A percentile compares a stretch with the other conserved stretches of the same genome.
Conservation (phyloP, 768 basidiomycete genomes). For the Boletus fagicola region DNA sequence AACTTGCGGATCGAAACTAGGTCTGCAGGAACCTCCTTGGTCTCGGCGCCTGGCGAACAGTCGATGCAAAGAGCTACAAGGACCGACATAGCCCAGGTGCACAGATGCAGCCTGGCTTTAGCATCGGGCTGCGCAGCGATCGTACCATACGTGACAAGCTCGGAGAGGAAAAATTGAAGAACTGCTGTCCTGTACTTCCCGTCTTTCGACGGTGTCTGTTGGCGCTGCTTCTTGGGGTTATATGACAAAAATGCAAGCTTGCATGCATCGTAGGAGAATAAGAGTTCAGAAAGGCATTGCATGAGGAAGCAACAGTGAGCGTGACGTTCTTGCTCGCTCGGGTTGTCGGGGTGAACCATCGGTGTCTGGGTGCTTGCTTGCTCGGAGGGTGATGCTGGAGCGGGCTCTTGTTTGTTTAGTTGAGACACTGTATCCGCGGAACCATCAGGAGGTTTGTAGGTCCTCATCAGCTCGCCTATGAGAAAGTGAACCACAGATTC, state of each 20-base stretch:
- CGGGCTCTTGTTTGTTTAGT: slow-evolving; percentile 14
- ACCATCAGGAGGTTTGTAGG: slow-evolving; percentile 48
- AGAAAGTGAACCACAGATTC: slow-evolving; percentile 70
- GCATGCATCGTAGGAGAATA: slow-evolving; percentile 91
- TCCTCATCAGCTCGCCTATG: slow-evolving; percentile 64
- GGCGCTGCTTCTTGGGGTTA: slow-evolving; percentile 57
- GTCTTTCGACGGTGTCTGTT: slow-evolving; percentile 64
- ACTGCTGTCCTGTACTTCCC: slow-evolving; percentile 63
- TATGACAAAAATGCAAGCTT: slow-evolving; percentile 85
- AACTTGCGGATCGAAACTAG: slow-evolving; percentile 89
- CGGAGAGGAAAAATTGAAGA: slow-evolving; percentile 77
- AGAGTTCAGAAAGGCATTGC: slow-evolving; percentile 87
- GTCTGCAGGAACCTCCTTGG: slow-evolving; percentile 76
- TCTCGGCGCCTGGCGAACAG: slow-evolving; percentile 57
- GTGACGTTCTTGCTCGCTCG: slow-evolving; percentile 31
- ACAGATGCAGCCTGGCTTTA: slow-evolving; percentile 58
- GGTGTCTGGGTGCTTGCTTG: slow-evolving; percentile 20
- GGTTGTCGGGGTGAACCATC: slow-evolving; percentile 7
- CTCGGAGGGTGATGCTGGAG: slow-evolving; percentile 7
- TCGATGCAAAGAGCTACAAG: slow-evolving; percentile 94
- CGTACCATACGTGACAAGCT: slow-evolving; percentile 76
- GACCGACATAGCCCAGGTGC: slow-evolving; percentile 87
- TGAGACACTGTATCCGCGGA: slow-evolving; percentile 19
- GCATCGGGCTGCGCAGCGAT: slow-evolving; percentile 60
- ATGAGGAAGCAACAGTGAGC: slow-evolving; percentile 80